Conservation (phyloP, 2,329 filamentous ascomycete genomes). For the Helicocarpus griseus region DNA sequence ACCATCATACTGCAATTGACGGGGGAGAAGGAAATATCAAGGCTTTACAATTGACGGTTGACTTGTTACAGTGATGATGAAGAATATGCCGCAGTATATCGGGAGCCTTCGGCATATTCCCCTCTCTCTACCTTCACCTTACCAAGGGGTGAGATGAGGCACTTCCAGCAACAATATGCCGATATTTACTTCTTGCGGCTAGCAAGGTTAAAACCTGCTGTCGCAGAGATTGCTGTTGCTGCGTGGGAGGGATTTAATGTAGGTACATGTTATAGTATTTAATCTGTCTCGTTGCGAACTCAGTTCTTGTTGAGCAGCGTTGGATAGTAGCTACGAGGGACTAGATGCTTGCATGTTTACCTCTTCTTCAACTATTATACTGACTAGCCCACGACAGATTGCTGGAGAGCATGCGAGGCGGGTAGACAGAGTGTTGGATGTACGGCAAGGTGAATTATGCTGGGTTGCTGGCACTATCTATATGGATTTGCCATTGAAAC, state of each 20-base stretch:
- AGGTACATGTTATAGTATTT: conserved; percentile 15
- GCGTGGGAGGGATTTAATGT: conserved; percentile 67
- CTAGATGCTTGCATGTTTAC: background rate
- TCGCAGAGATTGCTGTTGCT: conserved; percentile 62
- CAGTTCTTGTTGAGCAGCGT: too few species aligned
- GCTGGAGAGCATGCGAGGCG: conserved; percentile 63
- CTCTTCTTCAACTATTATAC: background rate
- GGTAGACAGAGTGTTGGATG: conserved; percentile 85
- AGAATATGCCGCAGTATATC: conserved; percentile 38
- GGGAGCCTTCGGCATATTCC: conserved; percentile 55
- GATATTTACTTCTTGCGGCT: conserved; percentile 96
- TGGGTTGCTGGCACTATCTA: conserved; percentile 94
- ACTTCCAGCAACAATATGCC: conserved; percentile 90
- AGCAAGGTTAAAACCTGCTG: conserved; percentile 72
- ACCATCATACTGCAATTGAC: background rate
- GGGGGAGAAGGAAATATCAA: background rate
- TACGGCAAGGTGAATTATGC: conserved; percentile 88
- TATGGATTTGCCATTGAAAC: conserved; percentile 94
- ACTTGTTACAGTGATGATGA: conserved; percentile 21
- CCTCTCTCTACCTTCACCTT: conserved; percentile 67
- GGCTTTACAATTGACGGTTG: conserved; percentile 1
- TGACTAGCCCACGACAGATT: conserved; percentile 39
- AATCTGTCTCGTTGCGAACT: background rate
- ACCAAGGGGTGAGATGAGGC: conserved; percentile 50
- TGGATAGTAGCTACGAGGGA: too few species aligned